phyloP scores from a whole-genome alignment of 2,329 filamentous ascomycete genomes.

The Diplodia corticola region DNA sequence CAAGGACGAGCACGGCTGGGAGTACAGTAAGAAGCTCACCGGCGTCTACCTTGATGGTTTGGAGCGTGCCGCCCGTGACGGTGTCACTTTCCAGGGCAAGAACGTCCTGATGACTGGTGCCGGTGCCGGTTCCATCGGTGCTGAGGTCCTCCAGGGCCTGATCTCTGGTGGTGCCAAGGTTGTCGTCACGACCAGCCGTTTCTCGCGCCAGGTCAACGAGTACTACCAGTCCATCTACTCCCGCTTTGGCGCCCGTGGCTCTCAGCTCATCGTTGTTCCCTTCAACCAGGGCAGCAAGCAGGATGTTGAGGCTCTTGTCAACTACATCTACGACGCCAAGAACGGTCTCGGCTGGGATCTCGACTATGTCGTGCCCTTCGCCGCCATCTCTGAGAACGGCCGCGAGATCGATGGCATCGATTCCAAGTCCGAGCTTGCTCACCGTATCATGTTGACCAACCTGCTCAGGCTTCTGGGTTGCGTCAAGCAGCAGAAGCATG shows the following conservation, averaged over 20 bases:
- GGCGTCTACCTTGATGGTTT: conserved; percentile 88
- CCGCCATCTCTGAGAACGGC: conserved; percentile 95
- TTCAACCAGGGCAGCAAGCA: conserved; percentile 99
- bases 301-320: conserved; percentile 87
- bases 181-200: conserved; percentile 92
- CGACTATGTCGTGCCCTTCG: conserved; percentile 93
- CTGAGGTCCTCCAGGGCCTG: conserved; percentile 91
- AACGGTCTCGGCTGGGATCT: conserved; percentile 97
- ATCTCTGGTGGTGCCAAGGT: conserved; percentile 97
- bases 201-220: conserved; percentile 95
- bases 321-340: conserved; percentile 97
- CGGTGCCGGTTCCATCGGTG: conserved; percentile 95
- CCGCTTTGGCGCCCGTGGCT: conserved; percentile 87
- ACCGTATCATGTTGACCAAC: conserved; percentile 99
- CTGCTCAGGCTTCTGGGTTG: conserved; percentile 84
- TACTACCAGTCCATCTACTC: conserved; percentile 99
- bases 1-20: conserved; percentile 91
- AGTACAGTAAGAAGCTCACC: conserved; percentile 99
- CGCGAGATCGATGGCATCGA: conserved; percentile 96
- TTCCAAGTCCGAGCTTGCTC: conserved; percentile 95
- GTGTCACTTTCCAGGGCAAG: conserved; percentile 91
- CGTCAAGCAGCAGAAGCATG: conserved; percentile 87
- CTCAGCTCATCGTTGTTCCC: conserved; percentile 94
- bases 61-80: conserved; percentile 81
- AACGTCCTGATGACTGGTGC: conserved; percentile 98